Evolutionary conservation across 495 filamentous ascomycete species (phyloP).

Genomic region (Hyaloscypha finlandica): DNA sequence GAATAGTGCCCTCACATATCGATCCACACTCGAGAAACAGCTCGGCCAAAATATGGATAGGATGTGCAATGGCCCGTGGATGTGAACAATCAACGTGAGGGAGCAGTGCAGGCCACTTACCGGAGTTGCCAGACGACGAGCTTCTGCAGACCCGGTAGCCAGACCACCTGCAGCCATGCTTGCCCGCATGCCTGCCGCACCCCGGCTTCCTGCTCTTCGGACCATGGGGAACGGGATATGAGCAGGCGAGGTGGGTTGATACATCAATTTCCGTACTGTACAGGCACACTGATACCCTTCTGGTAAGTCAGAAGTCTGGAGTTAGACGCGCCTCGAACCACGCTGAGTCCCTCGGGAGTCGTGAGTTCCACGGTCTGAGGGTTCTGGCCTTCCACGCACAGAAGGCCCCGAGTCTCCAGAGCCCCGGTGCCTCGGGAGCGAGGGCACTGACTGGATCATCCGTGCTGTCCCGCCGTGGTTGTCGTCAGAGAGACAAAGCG

Average conservation of each 20-base stretch:
- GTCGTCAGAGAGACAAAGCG: not conserved
- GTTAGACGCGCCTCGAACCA: not conserved
- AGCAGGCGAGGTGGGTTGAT: not conserved
- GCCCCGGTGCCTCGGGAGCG: not conserved
- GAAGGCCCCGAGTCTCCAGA: not conserved
- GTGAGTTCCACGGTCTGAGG: not conserved
- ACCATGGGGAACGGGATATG: not conserved
- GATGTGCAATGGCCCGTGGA: not conserved
- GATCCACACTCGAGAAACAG: slow-evolving; percentile 2
- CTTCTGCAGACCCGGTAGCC: not conserved
- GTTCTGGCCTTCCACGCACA: not conserved
- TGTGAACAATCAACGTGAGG: slow-evolving; percentile 2
- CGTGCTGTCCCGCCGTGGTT: not conserved
- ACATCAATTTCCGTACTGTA: not conserved
- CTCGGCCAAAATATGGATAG: not conserved
- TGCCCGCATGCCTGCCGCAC: not conserved
- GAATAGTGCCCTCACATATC: slow-evolving; percentile 8
- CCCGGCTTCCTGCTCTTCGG: not conserved
- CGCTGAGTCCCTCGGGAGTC: not conserved
- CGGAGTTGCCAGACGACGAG: not conserved
- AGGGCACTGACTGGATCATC: slow-evolving; percentile 3
- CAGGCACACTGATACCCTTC: not conserved
- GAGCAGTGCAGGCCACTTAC: slow-evolving; percentile 7
- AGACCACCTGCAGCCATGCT: not conserved
- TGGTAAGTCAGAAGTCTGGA: not conserved